Conservation (phyloP, 1,284 basidiomycete genomes). For the Ustilago crameri region DNA sequence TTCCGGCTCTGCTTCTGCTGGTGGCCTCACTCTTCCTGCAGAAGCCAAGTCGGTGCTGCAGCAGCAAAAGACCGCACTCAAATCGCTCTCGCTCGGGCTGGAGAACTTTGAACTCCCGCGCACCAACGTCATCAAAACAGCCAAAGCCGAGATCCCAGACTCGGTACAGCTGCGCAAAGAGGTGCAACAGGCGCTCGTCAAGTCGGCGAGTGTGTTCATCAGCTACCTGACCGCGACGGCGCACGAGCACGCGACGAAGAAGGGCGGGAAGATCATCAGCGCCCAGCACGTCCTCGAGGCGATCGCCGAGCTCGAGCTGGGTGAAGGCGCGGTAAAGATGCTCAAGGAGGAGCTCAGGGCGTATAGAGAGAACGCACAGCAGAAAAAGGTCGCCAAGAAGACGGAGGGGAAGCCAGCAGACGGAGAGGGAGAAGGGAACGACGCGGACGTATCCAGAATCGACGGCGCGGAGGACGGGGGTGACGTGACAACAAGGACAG, state of each 20-base stretch:
- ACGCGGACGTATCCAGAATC: conserved; percentile 15
- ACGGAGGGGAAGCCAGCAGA: not conserved
- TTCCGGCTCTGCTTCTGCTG: not conserved
- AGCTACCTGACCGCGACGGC: conserved; percentile 81
- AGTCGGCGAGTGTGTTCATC: conserved; percentile 89
- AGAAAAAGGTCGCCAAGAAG: conserved; percentile 12
- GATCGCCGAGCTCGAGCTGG: conserved; percentile 80
- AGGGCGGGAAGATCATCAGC: conserved; percentile 87
- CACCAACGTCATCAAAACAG: conserved; percentile 81
- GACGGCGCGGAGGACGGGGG: conserved; percentile 3
- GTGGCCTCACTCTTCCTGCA: conserved; percentile 8
- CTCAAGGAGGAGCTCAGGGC: conserved; percentile 78
- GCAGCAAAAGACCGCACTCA: conserved; percentile 34
- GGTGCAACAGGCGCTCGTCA: conserved; percentile 80
- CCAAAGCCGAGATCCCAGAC: conserved; percentile 80
- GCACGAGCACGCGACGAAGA: conserved; percentile 83
- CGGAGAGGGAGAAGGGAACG: conserved; percentile 6
- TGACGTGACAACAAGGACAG: conserved; percentile 8
- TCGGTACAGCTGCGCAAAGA: conserved; percentile 87
- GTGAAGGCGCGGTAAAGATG: conserved; percentile 73
- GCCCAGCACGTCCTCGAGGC: conserved; percentile 88
- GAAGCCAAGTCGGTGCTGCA: conserved; percentile 16
- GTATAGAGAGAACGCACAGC: conserved; percentile 8
- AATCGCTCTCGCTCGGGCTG: conserved; percentile 69
- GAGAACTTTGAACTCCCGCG: conserved; percentile 87